Conservation (phyloP, 2,329 filamentous ascomycete species). For the Colletotrichum tamarilloi region DNA sequence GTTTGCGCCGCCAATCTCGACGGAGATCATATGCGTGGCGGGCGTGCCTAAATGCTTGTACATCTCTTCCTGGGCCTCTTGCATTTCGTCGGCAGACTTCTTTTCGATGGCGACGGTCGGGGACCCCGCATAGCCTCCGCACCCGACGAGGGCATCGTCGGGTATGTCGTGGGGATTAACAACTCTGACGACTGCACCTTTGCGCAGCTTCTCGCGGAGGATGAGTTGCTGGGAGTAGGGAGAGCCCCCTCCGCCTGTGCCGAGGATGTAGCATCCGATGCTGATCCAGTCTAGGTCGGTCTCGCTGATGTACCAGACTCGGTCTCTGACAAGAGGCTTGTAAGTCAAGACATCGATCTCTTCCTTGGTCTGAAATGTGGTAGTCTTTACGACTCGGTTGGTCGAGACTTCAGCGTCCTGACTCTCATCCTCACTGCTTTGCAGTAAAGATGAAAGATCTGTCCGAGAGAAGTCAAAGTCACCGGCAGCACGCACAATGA, state of each 20-base stretch:
- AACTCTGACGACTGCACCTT: conserved; percentile 62
- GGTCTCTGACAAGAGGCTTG: conserved; percentile 59
- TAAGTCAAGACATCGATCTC: conserved; percentile 54
- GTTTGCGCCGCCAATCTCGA: conserved; percentile 75
- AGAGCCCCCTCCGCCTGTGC: conserved; percentile 69
- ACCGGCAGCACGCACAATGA: conserved; percentile 69
- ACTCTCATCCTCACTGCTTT: neutral
- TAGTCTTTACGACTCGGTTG: neutral
- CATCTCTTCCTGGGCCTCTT: conserved; percentile 62
- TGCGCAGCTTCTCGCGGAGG: conserved; percentile 60
- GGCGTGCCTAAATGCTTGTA: conserved; percentile 59
- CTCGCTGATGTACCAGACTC: conserved; percentile 61
- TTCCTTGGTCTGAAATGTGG: conserved; percentile 23
- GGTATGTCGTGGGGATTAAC: conserved; percentile 61
- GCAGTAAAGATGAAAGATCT: conserved; percentile 36
- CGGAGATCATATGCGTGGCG: conserved; percentile 68
- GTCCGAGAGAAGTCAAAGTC: conserved; percentile 61
- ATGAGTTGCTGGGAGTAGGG: conserved; percentile 64
- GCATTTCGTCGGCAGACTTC: conserved; percentile 66
- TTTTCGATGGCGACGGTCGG: conserved; percentile 67
- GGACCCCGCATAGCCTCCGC: conserved; percentile 67
- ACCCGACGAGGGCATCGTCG: conserved; percentile 63
- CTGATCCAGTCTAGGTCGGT: conserved; percentile 68
- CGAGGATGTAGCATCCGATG: conserved; percentile 70
- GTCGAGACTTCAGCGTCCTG: too few relatives aligned